Percentiles rank a stretch among this genome's conserved stretches.
Conservation (phyloP, 1,284 basidiomycete genomes). For the Mycena citricolor region DNA sequence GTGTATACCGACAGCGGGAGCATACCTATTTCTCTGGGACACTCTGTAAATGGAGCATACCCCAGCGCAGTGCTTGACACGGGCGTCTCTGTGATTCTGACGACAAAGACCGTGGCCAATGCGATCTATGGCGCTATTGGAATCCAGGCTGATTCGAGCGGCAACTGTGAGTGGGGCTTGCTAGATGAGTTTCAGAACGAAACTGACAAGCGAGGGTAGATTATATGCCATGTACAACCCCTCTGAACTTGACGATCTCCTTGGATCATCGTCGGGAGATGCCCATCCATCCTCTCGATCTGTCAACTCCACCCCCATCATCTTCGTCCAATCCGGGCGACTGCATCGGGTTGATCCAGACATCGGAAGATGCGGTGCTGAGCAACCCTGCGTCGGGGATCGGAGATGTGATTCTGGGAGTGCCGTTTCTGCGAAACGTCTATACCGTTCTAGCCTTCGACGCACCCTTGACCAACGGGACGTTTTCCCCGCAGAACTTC, state of each 20-base stretch:
- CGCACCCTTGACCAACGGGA: constrained; percentile 43
- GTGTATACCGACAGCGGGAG: constrained; percentile 54
- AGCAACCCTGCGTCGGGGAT: constrained; percentile 32
- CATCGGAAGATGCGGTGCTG: constrained; percentile 42
- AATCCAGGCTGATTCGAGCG: constrained; percentile 55
- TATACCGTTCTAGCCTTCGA: constrained; percentile 73
- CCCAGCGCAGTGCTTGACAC: constrained; percentile 70
- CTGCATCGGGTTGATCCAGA: constrained; percentile 68
- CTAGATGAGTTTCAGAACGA: not conserved
- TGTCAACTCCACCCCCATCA: constrained; percentile 45
- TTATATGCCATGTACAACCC: constrained; percentile 67
- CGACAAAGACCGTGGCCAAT: constrained; percentile 60
- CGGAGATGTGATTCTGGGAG: constrained; percentile 70
- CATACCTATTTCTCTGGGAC: constrained; percentile 33
- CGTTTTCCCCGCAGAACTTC: constrained; percentile 34
- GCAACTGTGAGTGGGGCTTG: constrained; percentile 51
- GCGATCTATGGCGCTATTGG: constrained; percentile 77
- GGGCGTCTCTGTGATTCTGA: constrained; percentile 64
- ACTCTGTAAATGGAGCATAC: constrained; percentile 31
- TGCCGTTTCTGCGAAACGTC: constrained; percentile 70
- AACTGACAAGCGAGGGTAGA: no score
- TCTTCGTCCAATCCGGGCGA: constrained; percentile 40
- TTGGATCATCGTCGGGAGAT: constrained; percentile 55
- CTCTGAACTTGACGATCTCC: constrained; percentile 68
- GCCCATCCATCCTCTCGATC: constrained; percentile 69